These are phyloP conservation scores for Cucurbita moschata DNA, from an alignment of 306 rosid genomes.

Conservation along the genomic window DNA sequence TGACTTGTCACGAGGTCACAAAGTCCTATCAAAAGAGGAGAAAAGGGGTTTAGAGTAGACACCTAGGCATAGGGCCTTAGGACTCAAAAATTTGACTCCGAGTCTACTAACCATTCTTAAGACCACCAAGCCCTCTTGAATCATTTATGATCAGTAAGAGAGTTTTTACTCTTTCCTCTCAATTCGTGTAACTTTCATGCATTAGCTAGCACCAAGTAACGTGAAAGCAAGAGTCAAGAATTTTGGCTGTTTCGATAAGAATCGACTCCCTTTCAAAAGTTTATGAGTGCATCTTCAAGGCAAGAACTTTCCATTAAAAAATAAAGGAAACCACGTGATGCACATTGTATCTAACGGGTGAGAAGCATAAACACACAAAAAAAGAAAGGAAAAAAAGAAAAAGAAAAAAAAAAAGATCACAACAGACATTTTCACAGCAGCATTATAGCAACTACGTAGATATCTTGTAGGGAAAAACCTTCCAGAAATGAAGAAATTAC, in stretches of 20 bases:
- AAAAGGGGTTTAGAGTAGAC: too few species aligned
- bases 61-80: too few species aligned
- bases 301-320: neutral
- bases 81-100: too few species aligned
- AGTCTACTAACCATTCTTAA: too few species aligned
- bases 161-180: too few species aligned
- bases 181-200: neutral
- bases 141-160: too few species aligned
- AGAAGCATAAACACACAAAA: neutral
- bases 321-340: neutral
- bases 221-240: neutral
- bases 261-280: neutral
- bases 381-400: neutral
- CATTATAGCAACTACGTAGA: neutral
- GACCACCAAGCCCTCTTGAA: too few species aligned
- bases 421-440: neutral
- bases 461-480: neutral
- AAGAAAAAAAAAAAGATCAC: neutral
- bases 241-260: neutral
- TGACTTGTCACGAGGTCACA: too few species aligned
- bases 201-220: neutral
- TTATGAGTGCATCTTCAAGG: neutral
- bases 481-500: conserved; percentile 18
- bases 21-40: too few species aligned
- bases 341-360: neutral